Conservation (phyloP, 495 filamentous ascomycete genomes). For the Oidiodendron maius region DNA sequence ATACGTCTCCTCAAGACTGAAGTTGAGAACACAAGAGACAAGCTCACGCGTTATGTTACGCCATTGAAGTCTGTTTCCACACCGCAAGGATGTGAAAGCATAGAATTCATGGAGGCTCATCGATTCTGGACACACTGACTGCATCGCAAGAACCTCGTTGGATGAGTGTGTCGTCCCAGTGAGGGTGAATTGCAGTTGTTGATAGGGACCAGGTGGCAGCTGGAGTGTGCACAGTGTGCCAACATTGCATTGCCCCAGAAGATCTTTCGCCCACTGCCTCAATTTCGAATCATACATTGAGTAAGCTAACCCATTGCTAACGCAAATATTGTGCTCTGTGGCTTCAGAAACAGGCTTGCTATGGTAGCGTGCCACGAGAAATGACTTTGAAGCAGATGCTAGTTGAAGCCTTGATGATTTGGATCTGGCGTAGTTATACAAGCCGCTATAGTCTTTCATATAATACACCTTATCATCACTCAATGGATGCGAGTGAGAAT, state of each 20-base stretch:
- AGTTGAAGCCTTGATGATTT: conserved; percentile 21
- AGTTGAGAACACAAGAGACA: conserved; percentile 22
- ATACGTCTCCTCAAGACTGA: conserved; percentile 28
- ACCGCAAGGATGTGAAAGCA: conserved; percentile 28
- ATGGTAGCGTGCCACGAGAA: conserved; percentile 31
- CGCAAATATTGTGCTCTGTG: conserved; percentile 32
- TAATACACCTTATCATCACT: conserved; percentile 1
- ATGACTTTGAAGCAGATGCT: conserved; percentile 38
- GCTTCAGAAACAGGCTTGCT: conserved; percentile 18
- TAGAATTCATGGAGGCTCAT: conserved; percentile 34
- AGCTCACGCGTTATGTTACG: conserved; percentile 35
- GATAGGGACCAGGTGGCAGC: conserved; percentile 25
- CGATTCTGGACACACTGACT: conserved; percentile 23
- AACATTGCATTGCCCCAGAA: conserved; percentile 10
- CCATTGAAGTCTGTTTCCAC: conserved; percentile 36
- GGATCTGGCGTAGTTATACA: conserved; percentile 3
- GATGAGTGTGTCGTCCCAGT: conserved; percentile 24
- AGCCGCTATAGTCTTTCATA: conserved; percentile 1
- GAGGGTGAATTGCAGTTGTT: conserved; percentile 29
- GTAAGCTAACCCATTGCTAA: conserved; percentile 37
- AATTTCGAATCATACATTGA: conserved; percentile 25
- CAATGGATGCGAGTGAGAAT: conserved; percentile 1
- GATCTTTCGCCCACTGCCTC: conserved; percentile 12
- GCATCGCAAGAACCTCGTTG: conserved; percentile 21
- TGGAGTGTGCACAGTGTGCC: conserved; percentile 27